phyloP scores from a whole-genome alignment of 1,284 basidiomycete species.

The Chalciporus sp. region DNA sequence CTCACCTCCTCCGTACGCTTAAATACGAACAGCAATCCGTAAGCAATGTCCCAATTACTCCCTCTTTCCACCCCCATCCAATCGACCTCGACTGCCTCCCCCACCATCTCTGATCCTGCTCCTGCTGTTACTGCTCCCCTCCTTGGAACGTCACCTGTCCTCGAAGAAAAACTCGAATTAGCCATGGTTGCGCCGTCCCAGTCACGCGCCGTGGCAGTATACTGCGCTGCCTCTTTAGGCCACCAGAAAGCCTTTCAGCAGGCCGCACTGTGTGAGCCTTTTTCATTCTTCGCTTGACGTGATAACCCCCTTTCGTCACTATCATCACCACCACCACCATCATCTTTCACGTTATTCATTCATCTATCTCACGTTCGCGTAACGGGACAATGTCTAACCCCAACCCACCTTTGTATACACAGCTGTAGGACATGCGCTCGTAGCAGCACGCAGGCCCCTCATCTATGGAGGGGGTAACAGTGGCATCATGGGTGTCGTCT shows the following conservation, averaged over 20 bases:
- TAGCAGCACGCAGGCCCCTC: conserved; percentile 61
- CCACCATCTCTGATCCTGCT: neutral
- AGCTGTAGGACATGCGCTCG: conserved; percentile 79
- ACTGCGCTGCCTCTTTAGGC: conserved; percentile 78
- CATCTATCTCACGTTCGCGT: neutral
- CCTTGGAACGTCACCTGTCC: neutral
- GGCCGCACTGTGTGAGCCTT: conserved; percentile 71
- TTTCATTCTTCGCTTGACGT: conserved; percentile 2
- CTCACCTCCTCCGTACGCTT: conserved; percentile 20
- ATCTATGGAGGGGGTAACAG: conserved; percentile 86
- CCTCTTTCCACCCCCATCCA: conserved; percentile 6
- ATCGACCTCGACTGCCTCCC: neutral
- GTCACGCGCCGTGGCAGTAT: conserved; percentile 65
- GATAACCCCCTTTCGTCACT: neutral
- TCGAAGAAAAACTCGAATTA: conserved; percentile 15
- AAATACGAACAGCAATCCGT: conserved; percentile 25
- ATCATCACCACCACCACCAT: neutral
- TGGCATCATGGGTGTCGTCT: conserved; percentile 89
- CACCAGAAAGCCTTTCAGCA: conserved; percentile 58
- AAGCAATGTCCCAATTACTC: conserved; percentile 15
- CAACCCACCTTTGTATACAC: conserved; percentile 4
- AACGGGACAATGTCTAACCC: neutral
- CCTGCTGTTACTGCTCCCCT: neutral
- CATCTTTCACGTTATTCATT: neutral
- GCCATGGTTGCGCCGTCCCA: conserved; percentile 35